Conservation (phyloP, 345 rosid genomes). For the Lepidium sativum region DNA sequence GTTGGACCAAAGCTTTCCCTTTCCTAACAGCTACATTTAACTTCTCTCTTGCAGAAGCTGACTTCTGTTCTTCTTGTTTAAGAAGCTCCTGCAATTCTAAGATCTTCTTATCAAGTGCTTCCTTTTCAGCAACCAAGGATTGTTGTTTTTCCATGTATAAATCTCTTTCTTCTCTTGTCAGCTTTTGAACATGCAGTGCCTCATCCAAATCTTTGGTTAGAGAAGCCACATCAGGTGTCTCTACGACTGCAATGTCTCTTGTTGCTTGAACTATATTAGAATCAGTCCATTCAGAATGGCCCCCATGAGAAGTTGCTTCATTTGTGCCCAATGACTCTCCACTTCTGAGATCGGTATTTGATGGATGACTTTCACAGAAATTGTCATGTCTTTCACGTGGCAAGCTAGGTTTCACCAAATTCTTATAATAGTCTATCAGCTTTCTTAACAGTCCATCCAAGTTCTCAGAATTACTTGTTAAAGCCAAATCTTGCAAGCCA, state of each 20-base stretch:
- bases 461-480: slow-evolving; percentile 40
- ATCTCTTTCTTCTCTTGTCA: slow-evolving; percentile 68
- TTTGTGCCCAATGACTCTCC: slow-evolving; percentile 26
- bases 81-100: slow-evolving; percentile 58
- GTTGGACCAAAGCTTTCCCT: slow-evolving; percentile 92
- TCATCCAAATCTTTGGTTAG: slow-evolving; percentile 65
- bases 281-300: slow-evolving; percentile 21
- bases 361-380: slow-evolving; percentile 22
- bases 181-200: slow-evolving; percentile 41
- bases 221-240: slow-evolving; percentile 31
- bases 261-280: slow-evolving; percentile 26
- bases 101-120: slow-evolving; percentile 45
- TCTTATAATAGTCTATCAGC: slow-evolving; percentile 53
- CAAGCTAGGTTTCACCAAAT: slow-evolving; percentile 26
- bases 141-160: slow-evolving; percentile 46
- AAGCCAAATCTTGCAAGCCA: slow-evolving; percentile 32
- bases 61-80: slow-evolving; percentile 80
- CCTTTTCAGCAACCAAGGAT: slow-evolving; percentile 49
- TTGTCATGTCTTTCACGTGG: slow-evolving; percentile 20
- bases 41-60: slow-evolving; percentile 71
- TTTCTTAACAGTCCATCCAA: slow-evolving; percentile 59
- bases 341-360: slow-evolving; percentile 26
- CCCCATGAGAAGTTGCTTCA: slow-evolving; percentile 24
- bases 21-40: slow-evolving; percentile 88
- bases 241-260: slow-evolving; percentile 32